Base-by-base conservation (phyloP, 169 alveolate species). In the Ichthyophthirius multifiliis region DNA sequence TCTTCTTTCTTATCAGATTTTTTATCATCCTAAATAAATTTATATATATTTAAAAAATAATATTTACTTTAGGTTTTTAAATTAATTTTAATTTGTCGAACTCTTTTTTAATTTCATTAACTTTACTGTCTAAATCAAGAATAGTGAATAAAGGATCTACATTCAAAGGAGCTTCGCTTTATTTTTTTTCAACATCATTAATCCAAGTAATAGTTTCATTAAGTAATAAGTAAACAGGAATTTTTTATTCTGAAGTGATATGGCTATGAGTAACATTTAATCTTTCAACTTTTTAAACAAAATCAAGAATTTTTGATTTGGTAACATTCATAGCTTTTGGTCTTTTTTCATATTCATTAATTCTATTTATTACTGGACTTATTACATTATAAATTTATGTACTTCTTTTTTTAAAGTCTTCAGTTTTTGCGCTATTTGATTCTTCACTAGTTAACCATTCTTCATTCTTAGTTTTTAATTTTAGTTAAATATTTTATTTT, bases 81-180 rank as follows among this genome's bases (percentile, higher is more conserved):
- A 81, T 81, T 18, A 39, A 23, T 48, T 73, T 81, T 15, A 81
- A 20, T 73, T 48, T 81, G 5, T 65, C 43, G 27, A 64, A 81
- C 43, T 81, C 82, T 71, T 43, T 63, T 43, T 46, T 55, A 2
- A 81, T 48, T 47, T 47, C 65, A 6, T 81, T 76, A n/a, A 81
- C 31, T 63, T 71, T 67, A 18, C 43, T 46, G 41, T 67, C 73
- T 1, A 81, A 64, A 5, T 81, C 81, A 32, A 35, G 65, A 20
- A 55, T 43, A 12, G 76, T 64, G 39, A 81, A 81, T n/a, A 64
- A 71, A 23, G 86, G 86, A 55, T 81, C 86, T 81, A 71, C 15
- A 37, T 81, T n/a, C 1, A 81, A 31, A 23, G 41, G 76, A 12
- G 7, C 34, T 10, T 67, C 23, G 0, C 34, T 45, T 81, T 81